phyloP scores from a whole-genome alignment of 805 yeast genomes.

The Kodamaea fukazawae region DNA sequence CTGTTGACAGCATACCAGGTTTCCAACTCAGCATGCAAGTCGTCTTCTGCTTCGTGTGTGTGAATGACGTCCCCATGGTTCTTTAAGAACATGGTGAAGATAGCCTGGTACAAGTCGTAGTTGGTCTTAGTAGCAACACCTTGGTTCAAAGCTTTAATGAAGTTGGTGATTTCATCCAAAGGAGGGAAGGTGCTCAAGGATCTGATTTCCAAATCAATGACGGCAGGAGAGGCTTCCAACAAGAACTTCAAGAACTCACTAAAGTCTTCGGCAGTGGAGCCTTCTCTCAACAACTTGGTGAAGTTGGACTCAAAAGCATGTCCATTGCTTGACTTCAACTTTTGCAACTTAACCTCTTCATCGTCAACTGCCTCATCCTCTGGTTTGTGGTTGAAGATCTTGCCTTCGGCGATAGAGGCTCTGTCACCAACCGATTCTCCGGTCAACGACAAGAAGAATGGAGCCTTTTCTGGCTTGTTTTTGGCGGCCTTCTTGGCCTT shows the following conservation, averaged over 20 bases:
- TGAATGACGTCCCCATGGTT: conserved; percentile 80
- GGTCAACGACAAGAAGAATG: conserved; percentile 71
- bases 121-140: conserved; percentile 58
- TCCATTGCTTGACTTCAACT: conserved; percentile 28
- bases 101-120: conserved; percentile 79
- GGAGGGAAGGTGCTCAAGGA: conserved; percentile 70
- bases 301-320: conserved; percentile 70
- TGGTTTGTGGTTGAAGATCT: conserved; percentile 8
- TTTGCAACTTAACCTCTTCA: conserved; percentile 26
- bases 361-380: conserved; percentile 12
- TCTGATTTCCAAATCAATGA: conserved; percentile 82
- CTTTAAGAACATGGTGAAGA: conserved; percentile 69
- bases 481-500: conserved; percentile 88
- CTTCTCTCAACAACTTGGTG: conserved; percentile 61
- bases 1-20: conserved; percentile 48
- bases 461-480: conserved; percentile 67
- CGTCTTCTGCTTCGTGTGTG: conserved; percentile 31
- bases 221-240: conserved; percentile 65
- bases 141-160: conserved; percentile 62
- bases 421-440: conserved; percentile 72
- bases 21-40: conserved; percentile 45
- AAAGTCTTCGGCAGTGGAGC: conserved; percentile 40
- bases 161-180: conserved; percentile 58
- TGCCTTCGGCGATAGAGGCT: conserved; percentile 50
- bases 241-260: conserved; percentile 53